phyloP scores from a whole-genome alignment of 1,139 yeast species.

The Hemisphaericaspora lyxosophila region DNA sequence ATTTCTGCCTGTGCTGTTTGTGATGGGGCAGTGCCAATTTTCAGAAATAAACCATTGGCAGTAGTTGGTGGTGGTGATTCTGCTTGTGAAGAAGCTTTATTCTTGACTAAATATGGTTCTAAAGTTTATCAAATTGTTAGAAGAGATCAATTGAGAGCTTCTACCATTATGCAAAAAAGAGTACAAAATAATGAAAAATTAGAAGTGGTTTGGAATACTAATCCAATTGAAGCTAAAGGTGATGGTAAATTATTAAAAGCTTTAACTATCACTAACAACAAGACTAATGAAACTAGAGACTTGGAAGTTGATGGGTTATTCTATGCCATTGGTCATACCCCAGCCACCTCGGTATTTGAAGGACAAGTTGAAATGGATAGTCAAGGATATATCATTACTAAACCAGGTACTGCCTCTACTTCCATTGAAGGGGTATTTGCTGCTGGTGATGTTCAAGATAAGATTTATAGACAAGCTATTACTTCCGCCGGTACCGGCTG shows the following conservation, averaged over 20 bases:
- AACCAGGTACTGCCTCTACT: conserved; percentile 85
- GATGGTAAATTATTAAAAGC: conserved; percentile 74
- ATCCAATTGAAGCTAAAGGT: conserved; percentile 86
- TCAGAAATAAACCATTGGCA: conserved; percentile 95
- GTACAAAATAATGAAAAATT: conserved; percentile 79
- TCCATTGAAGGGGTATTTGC: conserved; percentile 93
- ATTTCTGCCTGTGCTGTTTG: conserved; percentile 99
- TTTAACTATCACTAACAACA: conserved; percentile 64
- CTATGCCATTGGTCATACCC: conserved; percentile 97
- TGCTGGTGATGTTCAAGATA: conserved; percentile 99
- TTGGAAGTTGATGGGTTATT: conserved; percentile 86
- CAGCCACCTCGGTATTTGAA: conserved; percentile 79
- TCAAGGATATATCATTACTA: conserved; percentile 82
- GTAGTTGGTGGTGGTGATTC: conserved; percentile 99
- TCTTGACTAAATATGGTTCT: conserved; percentile 94
- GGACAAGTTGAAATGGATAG: conserved; percentile 83
- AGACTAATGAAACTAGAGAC: conserved; percentile 66
- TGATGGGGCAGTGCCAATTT: conserved; percentile 98
- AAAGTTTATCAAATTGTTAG: conserved; percentile 91
- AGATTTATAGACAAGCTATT: conserved; percentile 96
- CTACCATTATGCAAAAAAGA: conserved; percentile 95
- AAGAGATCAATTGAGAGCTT: conserved; percentile 91
- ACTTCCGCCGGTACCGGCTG: conserved; percentile 99
- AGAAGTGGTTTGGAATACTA: conserved; percentile 86
- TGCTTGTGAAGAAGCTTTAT: conserved; percentile 97